Percentiles rank a stretch among this genome's conserved stretches.
phyloP scores from a whole-genome alignment of 352 stramenopile species.

The Phytophthora nicotianae region DNA sequence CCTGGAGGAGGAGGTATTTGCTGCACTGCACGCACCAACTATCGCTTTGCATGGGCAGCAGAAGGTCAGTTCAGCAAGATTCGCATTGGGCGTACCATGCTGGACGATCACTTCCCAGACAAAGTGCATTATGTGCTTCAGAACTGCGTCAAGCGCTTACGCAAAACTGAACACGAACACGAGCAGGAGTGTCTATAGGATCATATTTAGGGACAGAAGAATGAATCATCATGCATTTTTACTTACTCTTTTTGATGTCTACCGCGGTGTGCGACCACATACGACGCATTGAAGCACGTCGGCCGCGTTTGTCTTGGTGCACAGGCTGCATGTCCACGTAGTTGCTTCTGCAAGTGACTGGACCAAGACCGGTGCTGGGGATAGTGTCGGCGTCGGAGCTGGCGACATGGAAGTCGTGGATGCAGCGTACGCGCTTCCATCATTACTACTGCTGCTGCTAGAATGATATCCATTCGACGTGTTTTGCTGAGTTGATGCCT shows the following conservation, averaged over 20 bases:
- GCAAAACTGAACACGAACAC: conserved; percentile 41
- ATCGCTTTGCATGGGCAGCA: conserved; percentile 74
- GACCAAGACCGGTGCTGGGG: background rate
- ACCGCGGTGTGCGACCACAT: conserved; percentile 63
- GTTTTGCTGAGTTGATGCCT: conserved; percentile 6
- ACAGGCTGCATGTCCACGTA: conserved; percentile 75
- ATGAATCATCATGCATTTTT: background rate
- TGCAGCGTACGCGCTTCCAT: conserved; percentile 2
- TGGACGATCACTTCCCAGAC: conserved; percentile 89
- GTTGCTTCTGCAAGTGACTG: conserved; percentile 20
- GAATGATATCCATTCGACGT: conserved; percentile 27
- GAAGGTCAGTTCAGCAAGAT: conserved; percentile 73
- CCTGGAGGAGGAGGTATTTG: conserved; percentile 75
- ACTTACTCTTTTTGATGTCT: background rate
- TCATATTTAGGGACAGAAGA: conserved; percentile 17
- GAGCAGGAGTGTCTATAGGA: conserved; percentile 35
- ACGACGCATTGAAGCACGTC: conserved; percentile 66
- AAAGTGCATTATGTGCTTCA: conserved; percentile 89
- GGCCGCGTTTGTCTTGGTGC: conserved; percentile 65
- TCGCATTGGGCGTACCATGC: conserved; percentile 82
- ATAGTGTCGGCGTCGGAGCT: conserved; percentile 1
- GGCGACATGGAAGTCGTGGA: background rate
- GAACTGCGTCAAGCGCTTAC: conserved; percentile 69
- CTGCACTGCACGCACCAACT: conserved; percentile 85
- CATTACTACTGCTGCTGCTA: conserved; percentile 24